Percentiles rank a stretch among this genome's conserved stretches.
Evolutionary conservation across 176 grass and related monocot genomes (phyloP).

Genomic region (Oryza punctata): DNA sequence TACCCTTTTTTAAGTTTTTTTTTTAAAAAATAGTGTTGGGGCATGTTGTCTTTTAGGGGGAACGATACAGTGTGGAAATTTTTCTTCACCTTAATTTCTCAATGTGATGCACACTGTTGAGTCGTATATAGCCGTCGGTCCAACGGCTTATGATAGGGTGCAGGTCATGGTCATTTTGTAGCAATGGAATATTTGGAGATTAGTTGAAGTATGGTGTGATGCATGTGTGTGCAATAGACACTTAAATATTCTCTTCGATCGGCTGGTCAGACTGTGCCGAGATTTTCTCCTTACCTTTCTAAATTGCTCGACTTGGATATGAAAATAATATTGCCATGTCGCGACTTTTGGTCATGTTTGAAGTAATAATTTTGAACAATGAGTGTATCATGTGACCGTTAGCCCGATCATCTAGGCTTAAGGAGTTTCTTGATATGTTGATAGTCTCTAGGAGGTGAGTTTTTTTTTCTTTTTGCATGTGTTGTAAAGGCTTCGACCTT

Average conservation of each 20-base stretch:
- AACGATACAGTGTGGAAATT: background rate
- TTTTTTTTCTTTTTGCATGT: no score
- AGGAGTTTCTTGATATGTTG: no score
- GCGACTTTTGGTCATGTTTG: background rate
- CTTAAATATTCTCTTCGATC: background rate
- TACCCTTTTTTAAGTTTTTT: no score
- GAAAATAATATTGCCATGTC: background rate
- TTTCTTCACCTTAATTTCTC: background rate
- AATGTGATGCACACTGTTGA: constrained; percentile 33
- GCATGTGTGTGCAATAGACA: background rate
- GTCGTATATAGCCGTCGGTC: background rate
- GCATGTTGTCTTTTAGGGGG: background rate
- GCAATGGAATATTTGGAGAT: constrained; percentile 31
- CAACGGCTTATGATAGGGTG: background rate
- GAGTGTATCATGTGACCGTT: no score
- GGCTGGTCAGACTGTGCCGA: background rate
- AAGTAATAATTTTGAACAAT: background rate
- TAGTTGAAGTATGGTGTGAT: background rate
- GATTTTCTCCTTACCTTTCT: background rate
- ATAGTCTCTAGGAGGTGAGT: no score
- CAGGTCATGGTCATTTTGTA: background rate
- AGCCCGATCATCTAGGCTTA: no score
- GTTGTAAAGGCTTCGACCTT: no score
- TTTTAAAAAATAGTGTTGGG: no score
- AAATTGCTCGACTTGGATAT: background rate